Conservation (phyloP, 1,284 basidiomycete species). For the Amylostereum areolatum region DNA sequence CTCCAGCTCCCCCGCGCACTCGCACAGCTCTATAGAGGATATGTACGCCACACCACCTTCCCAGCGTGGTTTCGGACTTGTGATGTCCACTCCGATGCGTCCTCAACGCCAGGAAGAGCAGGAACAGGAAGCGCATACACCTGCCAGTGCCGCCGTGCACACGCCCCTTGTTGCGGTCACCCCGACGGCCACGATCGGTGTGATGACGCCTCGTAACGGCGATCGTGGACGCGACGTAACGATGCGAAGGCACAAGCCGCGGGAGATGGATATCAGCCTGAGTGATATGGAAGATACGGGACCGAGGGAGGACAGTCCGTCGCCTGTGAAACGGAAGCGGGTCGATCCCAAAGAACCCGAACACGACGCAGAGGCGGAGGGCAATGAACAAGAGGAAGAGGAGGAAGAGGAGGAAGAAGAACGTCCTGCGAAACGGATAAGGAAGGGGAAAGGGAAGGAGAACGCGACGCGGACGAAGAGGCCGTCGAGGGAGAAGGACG, state of each 20-base stretch:
- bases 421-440: constrained; percentile 7
- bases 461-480: constrained; percentile 6
- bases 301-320: constrained; percentile 11
- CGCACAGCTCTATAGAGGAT: constrained; percentile 1
- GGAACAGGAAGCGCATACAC: not conserved
- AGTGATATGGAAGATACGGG: constrained; percentile 5
- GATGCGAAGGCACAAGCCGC: constrained; percentile 10
- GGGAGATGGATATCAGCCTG: constrained; percentile 4
- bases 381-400: constrained; percentile 6
- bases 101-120: not conserved
- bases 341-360: not conserved
- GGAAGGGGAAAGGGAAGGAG: constrained; percentile 8
- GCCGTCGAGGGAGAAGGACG: constrained; percentile 9
- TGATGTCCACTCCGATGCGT: not conserved
- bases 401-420: constrained; percentile 4
- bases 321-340: constrained; percentile 11
- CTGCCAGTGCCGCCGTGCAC: not conserved
- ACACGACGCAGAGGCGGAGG: constrained; percentile 10
- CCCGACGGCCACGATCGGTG: constrained; percentile 7
- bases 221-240: constrained; percentile 9
- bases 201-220: constrained; percentile 5
- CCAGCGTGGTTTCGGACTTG: not conserved
- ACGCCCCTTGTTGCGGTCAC: constrained; percentile 2
- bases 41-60: constrained; percentile 2
- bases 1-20: constrained; percentile 11